phyloP scores from a whole-genome alignment of 768 basidiomycete species.

The Cubamyces sp. region DNA sequence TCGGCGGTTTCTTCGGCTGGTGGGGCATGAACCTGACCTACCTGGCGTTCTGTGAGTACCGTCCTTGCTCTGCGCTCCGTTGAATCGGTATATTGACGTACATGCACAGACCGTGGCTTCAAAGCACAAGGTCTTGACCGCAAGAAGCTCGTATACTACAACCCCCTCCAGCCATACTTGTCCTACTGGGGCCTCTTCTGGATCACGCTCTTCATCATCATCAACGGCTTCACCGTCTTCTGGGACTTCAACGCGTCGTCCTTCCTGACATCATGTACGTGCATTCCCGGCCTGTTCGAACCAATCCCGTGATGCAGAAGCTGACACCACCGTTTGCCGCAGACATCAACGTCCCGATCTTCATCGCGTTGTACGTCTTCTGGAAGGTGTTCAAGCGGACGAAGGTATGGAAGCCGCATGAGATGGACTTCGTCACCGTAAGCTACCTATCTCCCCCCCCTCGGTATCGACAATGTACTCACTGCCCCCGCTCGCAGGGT shows the following conservation, averaged over 20 bases:
- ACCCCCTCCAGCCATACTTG: slow-evolving; percentile 65
- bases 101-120: slow-evolving; percentile 56
- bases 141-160: slow-evolving; percentile 63
- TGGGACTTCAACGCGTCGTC: slow-evolving; percentile 58
- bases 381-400: slow-evolving; percentile 48
- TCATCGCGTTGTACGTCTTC: slow-evolving; percentile 47
- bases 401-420: slow-evolving; percentile 54
- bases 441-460: neutral
- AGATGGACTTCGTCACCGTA: slow-evolving; percentile 72
- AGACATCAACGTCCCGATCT: slow-evolving; percentile 53
- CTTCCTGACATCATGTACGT: slow-evolving; percentile 54
- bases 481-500: slow-evolving; percentile 34
- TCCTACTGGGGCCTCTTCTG: slow-evolving; percentile 74
- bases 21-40: slow-evolving; percentile 72
- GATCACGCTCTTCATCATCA: slow-evolving; percentile 61
- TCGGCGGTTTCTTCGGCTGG: slow-evolving; percentile 74
- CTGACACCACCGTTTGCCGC: neutral
- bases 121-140: slow-evolving; percentile 67
- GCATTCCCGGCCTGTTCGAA: neutral
- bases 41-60: slow-evolving; percentile 63
- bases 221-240: slow-evolving; percentile 63
- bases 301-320: neutral
- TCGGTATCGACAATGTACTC: neutral
- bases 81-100: neutral
- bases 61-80: neutral